These are phyloP conservation scores for Botrytis fragariae DNA, from an alignment of 2,329 filamentous ascomycete genomes.

Conservation along the genomic window DNA sequence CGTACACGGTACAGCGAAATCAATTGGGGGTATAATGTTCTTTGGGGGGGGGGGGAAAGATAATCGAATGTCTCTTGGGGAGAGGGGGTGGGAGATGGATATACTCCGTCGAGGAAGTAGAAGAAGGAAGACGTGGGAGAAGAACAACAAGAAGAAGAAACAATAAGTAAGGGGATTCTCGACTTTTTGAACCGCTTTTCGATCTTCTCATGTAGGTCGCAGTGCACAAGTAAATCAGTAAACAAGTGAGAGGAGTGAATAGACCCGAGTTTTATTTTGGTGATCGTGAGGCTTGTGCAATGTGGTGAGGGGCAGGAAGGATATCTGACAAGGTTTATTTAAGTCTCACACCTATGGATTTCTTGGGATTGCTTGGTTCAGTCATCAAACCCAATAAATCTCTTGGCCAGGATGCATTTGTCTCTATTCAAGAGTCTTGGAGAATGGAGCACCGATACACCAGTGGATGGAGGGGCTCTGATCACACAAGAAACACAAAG, in stretches of 20 bases:
- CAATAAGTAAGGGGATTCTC: not conserved
- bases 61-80: not conserved
- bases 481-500: not conserved
- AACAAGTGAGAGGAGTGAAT: not conserved
- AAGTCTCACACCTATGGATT: not conserved
- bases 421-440: not conserved
- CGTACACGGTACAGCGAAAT: conserved; percentile 4
- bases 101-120: not conserved
- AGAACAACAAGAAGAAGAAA: not conserved
- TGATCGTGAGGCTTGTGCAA: conserved; percentile 1
- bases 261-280: conserved; percentile 11
- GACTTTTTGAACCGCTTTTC: conserved; percentile 2
- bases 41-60: not conserved
- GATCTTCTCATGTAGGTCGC: not conserved
- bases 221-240: not conserved
- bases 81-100: not conserved
- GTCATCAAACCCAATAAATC: not conserved
- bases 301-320: conserved; percentile 6
- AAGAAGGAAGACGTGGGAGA: not conserved
- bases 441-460: not conserved
- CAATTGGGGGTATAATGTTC: not conserved
- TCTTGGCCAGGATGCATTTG: not conserved
- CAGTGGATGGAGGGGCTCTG: not conserved
- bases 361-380: conserved; percentile 7
- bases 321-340: not conserved